A percentile compares a stretch with the other conserved stretches of the same genome.
Evolutionary conservation across 805 yeast species (phyloP).

Genomic region (Yamadazyma philogaea): DNA sequence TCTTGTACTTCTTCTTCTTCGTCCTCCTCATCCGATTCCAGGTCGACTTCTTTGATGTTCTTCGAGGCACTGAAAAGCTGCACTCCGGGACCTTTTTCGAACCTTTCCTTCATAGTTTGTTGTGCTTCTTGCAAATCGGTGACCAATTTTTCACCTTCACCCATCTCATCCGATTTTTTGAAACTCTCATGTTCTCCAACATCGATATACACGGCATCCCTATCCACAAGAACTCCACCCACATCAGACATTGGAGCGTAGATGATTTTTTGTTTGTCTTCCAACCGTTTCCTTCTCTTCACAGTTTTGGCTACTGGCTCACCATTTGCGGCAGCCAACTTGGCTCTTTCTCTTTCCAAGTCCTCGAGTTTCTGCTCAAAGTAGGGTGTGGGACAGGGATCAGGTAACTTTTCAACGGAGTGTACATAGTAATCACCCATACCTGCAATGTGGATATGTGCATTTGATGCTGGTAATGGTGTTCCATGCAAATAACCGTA

Average conservation of each 20-base stretch:
- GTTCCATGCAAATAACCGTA: conserved; percentile 97
- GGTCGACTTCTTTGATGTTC: conserved; percentile 39
- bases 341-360: conserved; percentile 67
- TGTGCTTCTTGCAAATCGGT: conserved; percentile 74
- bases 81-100: conserved; percentile 63
- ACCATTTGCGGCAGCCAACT: conserved; percentile 61
- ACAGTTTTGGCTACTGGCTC: conserved; percentile 50
- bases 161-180: conserved; percentile 49
- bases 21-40: conserved; percentile 39
- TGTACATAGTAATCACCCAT: conserved; percentile 83
- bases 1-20: conserved; percentile 29
- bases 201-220: conserved; percentile 95
- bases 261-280: conserved; percentile 88
- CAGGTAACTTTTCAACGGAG: conserved; percentile 85
- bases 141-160: conserved; percentile 84
- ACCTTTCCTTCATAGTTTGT: conserved; percentile 55
- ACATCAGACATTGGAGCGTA: conserved; percentile 99
- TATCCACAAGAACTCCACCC: conserved; percentile 96
- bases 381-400: conserved; percentile 98
- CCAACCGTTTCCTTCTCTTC: conserved; percentile 81
- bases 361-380: conserved; percentile 85
- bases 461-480: conserved; percentile 63
- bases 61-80: conserved; percentile 67
- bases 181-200: conserved; percentile 58
- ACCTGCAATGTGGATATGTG: conserved; percentile 91